phyloP scores from a whole-genome alignment of 1,284 basidiomycete species.

The Irpex lacteus region DNA sequence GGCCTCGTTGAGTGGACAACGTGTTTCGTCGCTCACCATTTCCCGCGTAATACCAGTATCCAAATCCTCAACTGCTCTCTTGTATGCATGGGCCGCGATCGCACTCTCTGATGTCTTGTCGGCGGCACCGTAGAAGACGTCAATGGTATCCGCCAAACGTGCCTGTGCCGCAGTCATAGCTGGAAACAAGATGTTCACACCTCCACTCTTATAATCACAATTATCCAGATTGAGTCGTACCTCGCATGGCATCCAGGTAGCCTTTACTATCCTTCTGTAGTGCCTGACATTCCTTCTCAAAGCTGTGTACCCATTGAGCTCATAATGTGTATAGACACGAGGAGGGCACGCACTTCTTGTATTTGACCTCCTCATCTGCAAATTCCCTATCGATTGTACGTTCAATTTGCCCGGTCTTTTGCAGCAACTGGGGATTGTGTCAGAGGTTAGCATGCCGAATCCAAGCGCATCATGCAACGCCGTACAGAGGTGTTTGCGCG shows the following conservation, averaged over 20 bases:
- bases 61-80: conserved; percentile 91
- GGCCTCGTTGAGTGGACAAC: neutral
- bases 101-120: conserved; percentile 88
- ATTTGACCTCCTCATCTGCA: conserved; percentile 89
- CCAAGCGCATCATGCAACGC: conserved; percentile 15
- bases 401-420: conserved; percentile 98
- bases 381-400: conserved; percentile 94
- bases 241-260: conserved; percentile 93
- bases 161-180: conserved; percentile 92
- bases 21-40: conserved; percentile 52
- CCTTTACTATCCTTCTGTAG: conserved; percentile 96
- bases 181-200: conserved; percentile 28
- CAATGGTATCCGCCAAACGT: conserved; percentile 93
- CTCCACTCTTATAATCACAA: neutral
- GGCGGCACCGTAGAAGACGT: conserved; percentile 88
- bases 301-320: conserved; percentile 44
- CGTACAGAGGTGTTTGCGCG: conserved; percentile 85
- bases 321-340: neutral
- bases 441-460: conserved; percentile 11
- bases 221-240: conserved; percentile 40
- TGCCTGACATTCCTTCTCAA: conserved; percentile 90
- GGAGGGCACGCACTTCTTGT: conserved; percentile 64
- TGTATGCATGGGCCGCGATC: conserved; percentile 97
- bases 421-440: conserved; percentile 62
- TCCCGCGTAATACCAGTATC: conserved; percentile 86